Base-by-base conservation (phyloP, 2,329 filamentous ascomycete species). In the Chrysosporium queenslandicum region DNA sequence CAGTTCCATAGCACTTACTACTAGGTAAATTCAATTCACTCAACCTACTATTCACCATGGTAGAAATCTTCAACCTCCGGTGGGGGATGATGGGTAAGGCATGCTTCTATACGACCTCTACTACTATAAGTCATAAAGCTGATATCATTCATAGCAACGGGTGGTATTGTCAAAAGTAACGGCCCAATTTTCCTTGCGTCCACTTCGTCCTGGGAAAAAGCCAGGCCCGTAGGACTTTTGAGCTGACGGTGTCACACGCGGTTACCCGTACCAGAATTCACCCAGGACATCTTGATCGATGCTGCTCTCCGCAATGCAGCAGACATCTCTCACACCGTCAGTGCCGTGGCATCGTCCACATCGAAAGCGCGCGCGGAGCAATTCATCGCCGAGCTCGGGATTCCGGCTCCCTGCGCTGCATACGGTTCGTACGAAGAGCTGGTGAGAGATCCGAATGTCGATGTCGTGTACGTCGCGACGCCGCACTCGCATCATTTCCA, bases 401-500 rank as follows among this genome's bases (percentile, higher is more conserved):
- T 84, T n/a, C 82, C 85, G 2, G 71, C 77, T 16, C 75, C 80
- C 6, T 83, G 85, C 53, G 80, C 80, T 60, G 77, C 83, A 25
- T 94, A 94, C 65, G 86, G 85, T 54, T 87, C 83, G 9, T 95
- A 95, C 69, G 77, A 82, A 56, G 86, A 89, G 65, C 78, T 95
- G 25, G 87, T 91, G 23, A 77, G 79, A 47, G 87, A 94, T 65
- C 73, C 83, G 5, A 78, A 87, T 61, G 79, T 94, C 59, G 86
- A 94, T 67, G 86, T 94, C 60, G 71, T 95, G 70, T 95, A 94
- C 68, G 80, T 95, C 52, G 88, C 87, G 21, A 94, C 89, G 3
- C 89, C 89, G 14, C 89, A 94, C 72, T 90, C 86, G 61, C 89
- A 94, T 68, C 89, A 95, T 73, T 94, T 90, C 73, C 87, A 94